Conservation (phyloP, 2,329 filamentous ascomycete species). For the Talaromyces pinophilus region DNA sequence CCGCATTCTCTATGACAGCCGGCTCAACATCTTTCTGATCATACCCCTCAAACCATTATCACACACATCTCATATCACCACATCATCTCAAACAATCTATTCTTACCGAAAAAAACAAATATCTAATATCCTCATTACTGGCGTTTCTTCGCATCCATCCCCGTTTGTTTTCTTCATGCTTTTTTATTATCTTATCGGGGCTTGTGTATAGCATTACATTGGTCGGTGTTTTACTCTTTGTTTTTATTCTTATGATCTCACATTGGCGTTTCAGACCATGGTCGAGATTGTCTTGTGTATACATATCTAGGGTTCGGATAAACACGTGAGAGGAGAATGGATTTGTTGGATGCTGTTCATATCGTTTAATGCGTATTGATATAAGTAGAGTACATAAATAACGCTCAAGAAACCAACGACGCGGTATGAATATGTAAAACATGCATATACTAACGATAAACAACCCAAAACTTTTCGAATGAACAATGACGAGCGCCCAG, state of each 20-base stretch:
- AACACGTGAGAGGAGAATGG: not conserved
- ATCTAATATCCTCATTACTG: constrained; percentile 3
- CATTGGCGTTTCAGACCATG: not conserved
- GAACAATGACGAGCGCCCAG: not conserved
- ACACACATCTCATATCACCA: not conserved
- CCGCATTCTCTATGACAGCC: constrained; percentile 52
- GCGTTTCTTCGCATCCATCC: not conserved
- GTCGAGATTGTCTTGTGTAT: not conserved
- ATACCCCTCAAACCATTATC: not conserved
- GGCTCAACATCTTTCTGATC: constrained; percentile 31
- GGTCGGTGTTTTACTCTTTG: not conserved
- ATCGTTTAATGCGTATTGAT: not conserved
- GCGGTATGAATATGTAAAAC: not conserved
- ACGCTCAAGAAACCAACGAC: not conserved
- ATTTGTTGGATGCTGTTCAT: not conserved
- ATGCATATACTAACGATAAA: not conserved
- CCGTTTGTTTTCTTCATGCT: not conserved
- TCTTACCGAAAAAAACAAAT: not conserved
- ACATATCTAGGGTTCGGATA: not conserved
- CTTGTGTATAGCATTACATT: constrained; percentile 15
- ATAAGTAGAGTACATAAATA: not conserved
- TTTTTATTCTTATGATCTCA: constrained; percentile 23
- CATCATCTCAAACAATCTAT: not conserved
- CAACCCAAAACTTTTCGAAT: not conserved
- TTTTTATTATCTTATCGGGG: not conserved